Percentiles rank a stretch among this genome's conserved stretches.
These are phyloP conservation scores for Lippia alba DNA, from an alignment of 305 asterid species.

Conservation along the genomic window DNA sequence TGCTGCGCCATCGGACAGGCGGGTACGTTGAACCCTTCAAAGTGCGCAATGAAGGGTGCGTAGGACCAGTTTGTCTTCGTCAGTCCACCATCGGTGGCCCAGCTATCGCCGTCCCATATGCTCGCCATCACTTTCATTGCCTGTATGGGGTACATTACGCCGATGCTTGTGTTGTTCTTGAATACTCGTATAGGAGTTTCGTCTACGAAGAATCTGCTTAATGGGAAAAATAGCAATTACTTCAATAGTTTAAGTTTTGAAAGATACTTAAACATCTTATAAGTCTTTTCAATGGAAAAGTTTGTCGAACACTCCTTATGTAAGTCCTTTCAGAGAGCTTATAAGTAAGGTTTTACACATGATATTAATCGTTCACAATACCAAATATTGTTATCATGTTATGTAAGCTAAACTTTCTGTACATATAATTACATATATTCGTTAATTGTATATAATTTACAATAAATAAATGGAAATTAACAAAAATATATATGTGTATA, in stretches of 20 bases:
- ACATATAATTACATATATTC: neutral
- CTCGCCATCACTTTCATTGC: slow-evolving; percentile 59
- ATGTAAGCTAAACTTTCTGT: too few species aligned
- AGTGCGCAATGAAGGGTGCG: slow-evolving; percentile 60
- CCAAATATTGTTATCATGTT: too few species aligned
- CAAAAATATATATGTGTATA: neutral
- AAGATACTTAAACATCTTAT: too few species aligned
- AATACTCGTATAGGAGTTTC: slow-evolving; percentile 58
- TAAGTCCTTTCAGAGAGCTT: too few species aligned
- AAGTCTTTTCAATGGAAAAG: too few species aligned
- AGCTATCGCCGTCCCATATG: slow-evolving; percentile 65
- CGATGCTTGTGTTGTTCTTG: slow-evolving; percentile 46
- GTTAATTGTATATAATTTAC: neutral
- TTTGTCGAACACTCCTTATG: too few species aligned
- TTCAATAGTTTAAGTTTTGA: too few species aligned
- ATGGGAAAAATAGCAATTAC: neutral
- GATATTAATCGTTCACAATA: too few species aligned
- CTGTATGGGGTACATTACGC: slow-evolving; percentile 53
- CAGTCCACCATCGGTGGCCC: slow-evolving; percentile 80
- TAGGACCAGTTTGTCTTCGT: slow-evolving; percentile 60
- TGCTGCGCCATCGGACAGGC: slow-evolving; percentile 42
- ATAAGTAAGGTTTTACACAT: too few species aligned
- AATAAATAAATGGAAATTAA: too few species aligned
- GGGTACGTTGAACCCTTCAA: slow-evolving; percentile 33
- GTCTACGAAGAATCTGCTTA: slow-evolving; percentile 61